Evolutionary conservation across 768 basidiomycete species (phyloP).

Genomic region (Psilocybe cyanescens): DNA sequence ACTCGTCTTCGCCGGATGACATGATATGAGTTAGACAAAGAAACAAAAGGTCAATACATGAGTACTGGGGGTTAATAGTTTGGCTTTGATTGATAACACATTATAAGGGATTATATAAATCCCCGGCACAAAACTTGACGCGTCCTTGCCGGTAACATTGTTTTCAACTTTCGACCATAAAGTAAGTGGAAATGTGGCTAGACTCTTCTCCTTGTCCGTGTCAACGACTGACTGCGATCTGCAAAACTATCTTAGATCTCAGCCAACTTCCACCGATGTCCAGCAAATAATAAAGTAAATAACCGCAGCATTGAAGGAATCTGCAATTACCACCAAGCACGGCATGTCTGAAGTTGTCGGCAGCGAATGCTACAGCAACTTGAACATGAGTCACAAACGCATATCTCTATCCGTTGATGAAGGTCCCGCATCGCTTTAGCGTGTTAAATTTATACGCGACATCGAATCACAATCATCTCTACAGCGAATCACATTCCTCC

Average conservation of each 20-base stretch:
- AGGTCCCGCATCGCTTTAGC: too few relatives aligned
- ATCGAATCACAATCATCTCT: background rate
- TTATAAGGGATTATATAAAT: conserved; percentile 5
- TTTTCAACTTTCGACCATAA: background rate
- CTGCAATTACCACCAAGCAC: too few relatives aligned
- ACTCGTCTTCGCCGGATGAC: conserved; percentile 73
- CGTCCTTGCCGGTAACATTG: conserved; percentile 5
- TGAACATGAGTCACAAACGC: too few relatives aligned
- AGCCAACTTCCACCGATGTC: background rate
- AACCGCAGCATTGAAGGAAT: background rate
- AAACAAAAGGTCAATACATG: conserved; percentile 8
- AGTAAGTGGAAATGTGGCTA: too few relatives aligned
- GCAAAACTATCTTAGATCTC: background rate
- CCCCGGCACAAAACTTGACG: conserved; percentile 14
- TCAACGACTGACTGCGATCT: background rate
- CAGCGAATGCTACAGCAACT: background rate
- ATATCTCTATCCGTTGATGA: too few relatives aligned
- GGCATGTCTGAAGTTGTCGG: background rate
- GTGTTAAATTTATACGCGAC: background rate
- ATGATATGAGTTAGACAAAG: conserved; percentile 30
- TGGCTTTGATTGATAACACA: background rate
- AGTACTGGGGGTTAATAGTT: background rate
- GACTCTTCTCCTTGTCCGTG: background rate
- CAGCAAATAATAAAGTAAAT: background rate
- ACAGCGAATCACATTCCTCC: background rate